These are phyloP conservation scores for Amphibolis antarctica DNA, from an alignment of 106 monocot genomes.

Conservation along the genomic window DNA sequence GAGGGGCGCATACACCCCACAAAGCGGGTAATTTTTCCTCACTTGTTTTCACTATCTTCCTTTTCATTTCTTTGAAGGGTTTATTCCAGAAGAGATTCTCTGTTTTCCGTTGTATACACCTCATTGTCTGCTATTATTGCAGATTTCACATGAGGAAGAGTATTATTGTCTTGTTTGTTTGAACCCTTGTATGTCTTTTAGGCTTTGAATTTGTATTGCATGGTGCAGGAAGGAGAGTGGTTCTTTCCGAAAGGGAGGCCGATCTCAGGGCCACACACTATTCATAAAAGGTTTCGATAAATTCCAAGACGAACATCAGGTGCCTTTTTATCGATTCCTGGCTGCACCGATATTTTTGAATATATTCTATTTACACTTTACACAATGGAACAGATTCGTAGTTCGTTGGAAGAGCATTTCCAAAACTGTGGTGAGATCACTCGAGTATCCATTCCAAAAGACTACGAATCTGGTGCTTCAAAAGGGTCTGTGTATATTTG, in stretches of 20 bases:
- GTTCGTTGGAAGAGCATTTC: constrained; percentile 56
- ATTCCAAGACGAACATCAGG: constrained; percentile 51
- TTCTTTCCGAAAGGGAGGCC: constrained; percentile 46
- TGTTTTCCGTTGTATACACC: too few relatives aligned
- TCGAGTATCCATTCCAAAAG: constrained; percentile 62
- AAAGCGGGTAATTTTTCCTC: constrained; percentile 40
- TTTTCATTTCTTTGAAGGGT: too few relatives aligned
- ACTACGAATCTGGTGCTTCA: constrained; percentile 57
- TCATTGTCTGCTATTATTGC: too few relatives aligned
- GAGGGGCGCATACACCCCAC: constrained; percentile 55
- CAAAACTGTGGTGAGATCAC: constrained; percentile 63
- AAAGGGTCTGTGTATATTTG: constrained; percentile 76
- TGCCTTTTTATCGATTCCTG: background rate
- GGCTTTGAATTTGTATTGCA: background rate
- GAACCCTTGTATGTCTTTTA: background rate
- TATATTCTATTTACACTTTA: background rate
- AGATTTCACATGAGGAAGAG: too few relatives aligned
- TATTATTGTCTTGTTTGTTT: too few relatives aligned
- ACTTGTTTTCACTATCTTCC: too few relatives aligned
- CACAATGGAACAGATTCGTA: constrained; percentile 38
- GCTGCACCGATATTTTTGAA: background rate
- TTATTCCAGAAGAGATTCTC: too few relatives aligned
- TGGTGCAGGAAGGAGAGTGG: constrained; percentile 35
- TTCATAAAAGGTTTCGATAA: constrained; percentile 82
- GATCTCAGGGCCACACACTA: constrained; percentile 36